Evolutionary conservation across 2,329 filamentous ascomycete genomes (phyloP).

Genomic region (Aspergillus sp.): DNA sequence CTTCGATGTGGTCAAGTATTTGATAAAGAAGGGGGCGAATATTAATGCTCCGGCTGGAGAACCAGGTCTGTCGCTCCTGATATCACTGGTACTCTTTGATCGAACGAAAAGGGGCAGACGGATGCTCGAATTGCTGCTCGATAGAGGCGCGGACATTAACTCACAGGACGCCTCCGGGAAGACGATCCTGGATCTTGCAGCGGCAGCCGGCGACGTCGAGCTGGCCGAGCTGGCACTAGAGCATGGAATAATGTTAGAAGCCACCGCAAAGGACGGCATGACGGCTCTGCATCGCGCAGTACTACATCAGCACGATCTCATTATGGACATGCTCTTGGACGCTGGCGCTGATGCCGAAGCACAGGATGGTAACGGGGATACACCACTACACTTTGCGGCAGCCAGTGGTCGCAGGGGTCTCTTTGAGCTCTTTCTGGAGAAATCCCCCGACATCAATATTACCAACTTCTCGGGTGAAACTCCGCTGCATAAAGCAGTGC

Average conservation of each 20-base stretch:
- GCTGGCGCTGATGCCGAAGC: slow-evolving; percentile 28
- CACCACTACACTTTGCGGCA: slow-evolving; percentile 26
- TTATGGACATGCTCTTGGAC: slow-evolving; percentile 28
- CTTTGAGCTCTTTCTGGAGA: slow-evolving; percentile 26
- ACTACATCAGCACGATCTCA: slow-evolving; percentile 23
- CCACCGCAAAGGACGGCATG: slow-evolving; percentile 19
- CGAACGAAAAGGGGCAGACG: slow-evolving; percentile 20
- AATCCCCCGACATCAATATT: slow-evolving; percentile 27
- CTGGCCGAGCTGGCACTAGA: slow-evolving; percentile 21
- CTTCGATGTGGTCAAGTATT: slow-evolving; percentile 28
- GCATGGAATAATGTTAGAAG: slow-evolving; percentile 18
- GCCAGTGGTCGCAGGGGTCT: slow-evolving; percentile 18
- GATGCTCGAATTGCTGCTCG: slow-evolving; percentile 24
- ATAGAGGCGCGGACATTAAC: slow-evolving; percentile 29
- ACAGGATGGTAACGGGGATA: slow-evolving; percentile 29
- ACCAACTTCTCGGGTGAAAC: slow-evolving; percentile 31
- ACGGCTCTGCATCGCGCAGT: slow-evolving; percentile 28
- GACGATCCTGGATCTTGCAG: slow-evolving; percentile 24
- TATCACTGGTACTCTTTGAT: slow-evolving; percentile 23
- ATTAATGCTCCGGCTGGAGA: slow-evolving; percentile 24
- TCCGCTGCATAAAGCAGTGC: slow-evolving; percentile 31
- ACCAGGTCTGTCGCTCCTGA: slow-evolving; percentile 20
- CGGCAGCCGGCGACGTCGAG: slow-evolving; percentile 20
- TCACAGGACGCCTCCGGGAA: slow-evolving; percentile 21
- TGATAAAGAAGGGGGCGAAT: slow-evolving; percentile 28